Conservation (phyloP, 2,329 filamentous ascomycete genomes). For the Phialophora expanda region DNA sequence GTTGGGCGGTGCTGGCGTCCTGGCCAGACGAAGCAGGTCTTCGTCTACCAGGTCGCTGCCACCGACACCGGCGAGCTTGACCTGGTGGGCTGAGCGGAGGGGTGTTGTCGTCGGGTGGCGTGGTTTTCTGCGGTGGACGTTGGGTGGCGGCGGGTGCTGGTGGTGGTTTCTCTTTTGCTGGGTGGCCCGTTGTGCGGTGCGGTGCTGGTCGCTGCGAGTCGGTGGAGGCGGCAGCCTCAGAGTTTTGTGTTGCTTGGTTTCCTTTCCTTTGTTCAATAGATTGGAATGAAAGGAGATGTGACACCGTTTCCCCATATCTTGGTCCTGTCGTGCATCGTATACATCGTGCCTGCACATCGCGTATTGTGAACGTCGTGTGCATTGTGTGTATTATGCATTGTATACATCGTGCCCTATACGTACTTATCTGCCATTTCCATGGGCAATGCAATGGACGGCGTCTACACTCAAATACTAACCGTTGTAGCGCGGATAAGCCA, state of each 20-base stretch:
- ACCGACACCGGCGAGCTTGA: slow-evolving; percentile 16
- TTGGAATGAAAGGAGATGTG: slow-evolving; percentile 1
- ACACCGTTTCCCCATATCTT: background rate
- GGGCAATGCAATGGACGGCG: too few relatives aligned
- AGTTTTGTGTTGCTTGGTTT: background rate
- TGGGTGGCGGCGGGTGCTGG: background rate
- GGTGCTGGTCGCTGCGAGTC: slow-evolving; percentile 9
- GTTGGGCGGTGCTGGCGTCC: slow-evolving; percentile 65
- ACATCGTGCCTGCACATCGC: background rate
- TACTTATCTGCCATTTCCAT: too few relatives aligned
- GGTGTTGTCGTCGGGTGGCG: slow-evolving; percentile 37
- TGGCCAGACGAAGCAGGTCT: slow-evolving; percentile 62
- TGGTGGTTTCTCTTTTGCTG: slow-evolving; percentile 15
- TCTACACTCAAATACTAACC: too few relatives aligned
- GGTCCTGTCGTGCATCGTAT: background rate
- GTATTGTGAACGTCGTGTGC: background rate
- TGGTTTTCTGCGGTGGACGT: background rate
- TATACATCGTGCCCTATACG: too few relatives aligned
- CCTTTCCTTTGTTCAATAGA: slow-evolving; percentile 12
- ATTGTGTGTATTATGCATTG: background rate
- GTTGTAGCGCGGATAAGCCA: too few relatives aligned
- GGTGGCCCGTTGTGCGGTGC: slow-evolving; percentile 22
- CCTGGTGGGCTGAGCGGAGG: slow-evolving; percentile 24
- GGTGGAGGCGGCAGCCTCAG: slow-evolving; percentile 9
- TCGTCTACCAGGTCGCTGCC: slow-evolving; percentile 58